Evolutionary conservation across 1,284 basidiomycete genomes (phyloP).

Genomic region (Leccinum griseonigrum): DNA sequence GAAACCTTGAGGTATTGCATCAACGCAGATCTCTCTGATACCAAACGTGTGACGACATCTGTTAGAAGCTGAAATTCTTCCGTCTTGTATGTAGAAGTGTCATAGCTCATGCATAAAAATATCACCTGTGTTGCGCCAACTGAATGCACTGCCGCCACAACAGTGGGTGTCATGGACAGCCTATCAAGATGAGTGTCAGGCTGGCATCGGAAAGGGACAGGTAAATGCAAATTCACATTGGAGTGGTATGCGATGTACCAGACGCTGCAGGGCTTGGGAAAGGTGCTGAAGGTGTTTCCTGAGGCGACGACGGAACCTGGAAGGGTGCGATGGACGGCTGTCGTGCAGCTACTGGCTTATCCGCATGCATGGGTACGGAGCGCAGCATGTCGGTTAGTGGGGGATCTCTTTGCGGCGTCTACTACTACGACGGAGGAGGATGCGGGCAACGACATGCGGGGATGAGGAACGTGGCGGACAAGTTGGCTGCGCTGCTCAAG

Average conservation of each 20-base stretch:
- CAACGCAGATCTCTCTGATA: too few species aligned
- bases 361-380: slow-evolving; percentile 95
- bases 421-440: not conserved
- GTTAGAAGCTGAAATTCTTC: too few species aligned
- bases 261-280: slow-evolving; percentile 64
- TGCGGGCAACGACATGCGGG: slow-evolving; percentile 33
- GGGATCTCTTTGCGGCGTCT: slow-evolving; percentile 59
- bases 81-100: too few species aligned
- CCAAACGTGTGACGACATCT: too few species aligned
- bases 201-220: too few species aligned
- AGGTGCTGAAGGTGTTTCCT: slow-evolving; percentile 62
- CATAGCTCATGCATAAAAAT: too few species aligned
- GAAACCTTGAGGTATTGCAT: too few species aligned
- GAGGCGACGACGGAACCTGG: slow-evolving; percentile 31
- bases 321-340: slow-evolving; percentile 60
- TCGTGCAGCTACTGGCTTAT: slow-evolving; percentile 77
- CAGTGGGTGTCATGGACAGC: too few species aligned
- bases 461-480: slow-evolving; percentile 74
- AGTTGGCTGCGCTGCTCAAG: slow-evolving; percentile 79
- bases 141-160: too few species aligned
- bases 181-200: too few species aligned
- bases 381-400: slow-evolving; percentile 77
- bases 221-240: too few species aligned
- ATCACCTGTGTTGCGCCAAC: too few species aligned
- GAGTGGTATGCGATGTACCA: slow-evolving; percentile 90